Evolutionary conservation across 2,329 filamentous ascomycete species (phyloP), one percentile per base, ranked within the genome.

Genomic region (Aspergillus eucalypticola): DNA sequence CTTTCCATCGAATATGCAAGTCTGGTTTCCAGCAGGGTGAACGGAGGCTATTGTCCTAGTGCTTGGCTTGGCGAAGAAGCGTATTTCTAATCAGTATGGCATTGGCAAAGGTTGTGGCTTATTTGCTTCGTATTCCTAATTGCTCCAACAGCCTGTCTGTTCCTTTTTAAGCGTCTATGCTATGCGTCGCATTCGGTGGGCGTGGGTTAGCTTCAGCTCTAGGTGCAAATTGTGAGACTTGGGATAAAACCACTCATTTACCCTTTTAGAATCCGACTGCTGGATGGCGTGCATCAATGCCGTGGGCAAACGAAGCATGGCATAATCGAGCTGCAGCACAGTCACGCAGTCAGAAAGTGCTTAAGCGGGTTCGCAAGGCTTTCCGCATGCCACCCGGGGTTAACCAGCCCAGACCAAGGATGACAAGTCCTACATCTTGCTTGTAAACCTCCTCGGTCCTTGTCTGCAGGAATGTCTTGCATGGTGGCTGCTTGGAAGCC

Each of bases 121-220:
- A 41, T 57, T 59, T 53, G 49, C 15, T 54, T 54, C 27, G 46
- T 21, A 54, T 42, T 58, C 41, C 29, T 25, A 25, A 39, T 50
- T 29, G 35, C 25, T 50, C 23, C 27, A 48, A 38, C 51, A 13
- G 35, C 38, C 23, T 49, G 46, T 54, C 21, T 59, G 56, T 64
- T 61, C 44, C 54, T 69, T 62, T 35, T 35, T 35, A 64, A 65
- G 65, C 60, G 61, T 57, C 38, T 60, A 48, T 54, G 42, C 48
- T 65, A 29, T 54, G 58, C 50, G 60, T 64, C 65, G 64, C 65
- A 68, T 68, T 39, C 57, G 60, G 59, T 64, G 63, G 63, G 66
- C 64, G 66, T 58, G 62, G 52, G 35, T 35, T 50, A 50, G 15
- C 46, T 29, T 50, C 46, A 29, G 25, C 25, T 27, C 25, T 50